These are phyloP conservation scores for Fraxinus sp. DNA, from an alignment of 305 asterid species.

Conservation along the genomic window DNA sequence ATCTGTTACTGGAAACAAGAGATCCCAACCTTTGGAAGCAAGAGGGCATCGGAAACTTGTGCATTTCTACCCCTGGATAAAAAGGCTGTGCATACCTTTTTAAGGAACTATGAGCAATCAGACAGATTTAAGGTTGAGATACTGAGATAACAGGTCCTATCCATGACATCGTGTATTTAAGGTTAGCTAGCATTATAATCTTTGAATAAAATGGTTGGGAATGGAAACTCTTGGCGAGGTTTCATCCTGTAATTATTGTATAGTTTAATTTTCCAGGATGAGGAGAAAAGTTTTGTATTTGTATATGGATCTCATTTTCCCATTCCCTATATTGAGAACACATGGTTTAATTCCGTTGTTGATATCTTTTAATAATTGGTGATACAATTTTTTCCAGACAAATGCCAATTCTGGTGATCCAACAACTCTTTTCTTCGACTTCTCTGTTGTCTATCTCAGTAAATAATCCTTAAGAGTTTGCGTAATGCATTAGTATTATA, in stretches of 20 bases:
- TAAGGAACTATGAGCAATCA: conserved; percentile 6
- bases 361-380: background rate
- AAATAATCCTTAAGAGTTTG: background rate
- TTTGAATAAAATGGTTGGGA: conserved; percentile 19
- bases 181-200: conserved; percentile 12
- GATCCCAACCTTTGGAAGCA: conserved; percentile 7
- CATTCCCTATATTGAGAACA: conserved; percentile 5
- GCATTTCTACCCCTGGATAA: background rate
- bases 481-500: background rate
- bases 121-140: conserved; percentile 7
- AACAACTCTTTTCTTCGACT: background rate
- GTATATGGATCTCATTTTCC: background rate
- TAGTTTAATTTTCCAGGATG: conserved; percentile 19
- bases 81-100: background rate
- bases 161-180: conserved; percentile 7
- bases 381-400: background rate
- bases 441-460: background rate
- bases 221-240: conserved; percentile 19
- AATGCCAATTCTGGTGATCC: background rate
- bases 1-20: conserved; percentile 10
- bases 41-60: background rate
- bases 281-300: conserved; percentile 14
- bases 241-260: conserved; percentile 27
- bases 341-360: conserved; percentile 14
- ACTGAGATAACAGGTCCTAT: background rate